Evolutionary conservation across 225 moss, liverwort and hornwort genomes (phyloP), one percentile per base, ranked within the genome.

Genomic region (Polytrichum commune): DNA sequence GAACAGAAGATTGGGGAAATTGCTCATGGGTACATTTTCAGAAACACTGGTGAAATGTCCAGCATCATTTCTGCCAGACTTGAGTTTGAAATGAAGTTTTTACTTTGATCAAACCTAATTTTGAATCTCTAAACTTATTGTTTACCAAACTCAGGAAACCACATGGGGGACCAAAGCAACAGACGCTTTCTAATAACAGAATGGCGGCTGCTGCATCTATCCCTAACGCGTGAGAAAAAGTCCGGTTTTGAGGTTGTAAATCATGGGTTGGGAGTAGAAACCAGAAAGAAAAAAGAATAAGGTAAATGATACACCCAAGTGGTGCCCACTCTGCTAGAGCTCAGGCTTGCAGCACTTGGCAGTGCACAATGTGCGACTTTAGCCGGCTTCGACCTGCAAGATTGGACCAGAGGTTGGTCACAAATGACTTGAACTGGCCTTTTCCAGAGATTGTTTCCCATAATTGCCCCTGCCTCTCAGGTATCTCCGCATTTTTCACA

Each of bases 311-410:
- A 84, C 89, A 86, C 75, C 90, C 84, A 83, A 80, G 80, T 53
- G 69, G 81, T 80, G 78, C 80, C 87, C 73, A 76, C 85, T 85
- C 85, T 30, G 81, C 74, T 80, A 75, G 83, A 86, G 82, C 83
- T 92, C 77, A 97, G 74, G 97, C 97, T 92, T 94, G 94, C 88
- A 97, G 88, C 77, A 97, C 94, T 91, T 97, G 97, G 83, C 97
- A 97, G 80, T 97, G 97, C 84, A 94, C 92, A 74, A 97, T 94
- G 80, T 94, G 97, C 79, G 92, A 94, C 70, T 94, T 97, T 33
- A 94, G 80, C 73, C 97, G 92, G 81, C 88, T 97, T 80, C 94
- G 87, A 73, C 92, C 94, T 66, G 97, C 94, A 77, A 97, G 88
- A 78, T 91, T 97, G 77, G 94, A 97, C 97, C 94, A 97, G 75